Evolutionary conservation across 2,329 filamentous ascomycete genomes (phyloP), one percentile per base, ranked within the genome.

Genomic region (Fusarium sp.): DNA sequence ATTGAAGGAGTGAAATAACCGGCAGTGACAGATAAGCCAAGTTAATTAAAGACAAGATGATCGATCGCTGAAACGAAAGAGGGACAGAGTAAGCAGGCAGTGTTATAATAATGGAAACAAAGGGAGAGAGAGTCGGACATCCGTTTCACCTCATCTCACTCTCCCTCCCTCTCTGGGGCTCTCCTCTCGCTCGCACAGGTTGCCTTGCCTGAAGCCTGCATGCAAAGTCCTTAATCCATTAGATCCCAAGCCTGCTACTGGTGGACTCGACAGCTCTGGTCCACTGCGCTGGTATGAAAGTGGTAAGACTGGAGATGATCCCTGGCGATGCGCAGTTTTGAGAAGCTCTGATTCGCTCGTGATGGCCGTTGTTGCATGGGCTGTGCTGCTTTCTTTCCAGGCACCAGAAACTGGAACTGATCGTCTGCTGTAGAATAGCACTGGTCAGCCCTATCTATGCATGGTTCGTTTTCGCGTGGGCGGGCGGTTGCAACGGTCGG

Each of bases 321-420:
- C 55, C 52, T 55, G 51, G 29, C 13, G 11, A 33, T 15, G n/a
- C 58, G 31, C 42, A 23, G 29, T 29, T 13, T 27, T 36, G 14
- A 29, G 11, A n/a, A 4, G 7, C 1, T 43, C 41, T 74, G 73
- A 75, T 75, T 75, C 70, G 73, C 72, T 75, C 72, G 71, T 78
- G 77, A 62, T 55, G 74, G 60, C 71, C 74, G 55, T 53, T 74
- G 67, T 76, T 71, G 48, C 70, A 73, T 70, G 74, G 72, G 68
- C 66, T 67, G 63, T 70, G 64, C 70, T 68, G 66, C 69, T 72
- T 63, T 5, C 29, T 46, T 63, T 65, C 65, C 61, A 73, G 72
- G 66, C 71, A 69, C 62, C 71, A 61, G 66, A 58, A 60, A 59
- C 40, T 57, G 61, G 29, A 14, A 41, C 25, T 25, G 25, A 25